These are phyloP conservation scores for Phytophthora multivora DNA, from an alignment of 352 stramenopile species.

Conservation along the genomic window DNA sequence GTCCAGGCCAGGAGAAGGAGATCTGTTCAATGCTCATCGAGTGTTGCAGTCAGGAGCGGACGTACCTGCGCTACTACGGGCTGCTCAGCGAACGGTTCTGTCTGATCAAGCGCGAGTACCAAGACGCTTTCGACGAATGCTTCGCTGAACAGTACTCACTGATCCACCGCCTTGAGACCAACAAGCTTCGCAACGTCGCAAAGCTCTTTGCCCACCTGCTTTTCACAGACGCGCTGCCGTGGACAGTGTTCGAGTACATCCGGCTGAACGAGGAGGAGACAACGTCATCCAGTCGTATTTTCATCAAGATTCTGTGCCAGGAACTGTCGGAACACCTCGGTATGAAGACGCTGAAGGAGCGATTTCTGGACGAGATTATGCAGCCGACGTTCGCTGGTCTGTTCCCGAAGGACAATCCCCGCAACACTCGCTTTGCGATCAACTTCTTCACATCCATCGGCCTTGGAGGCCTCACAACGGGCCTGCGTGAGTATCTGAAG, in stretches of 20 bases:
- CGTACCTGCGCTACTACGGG: slow-evolving; percentile 97
- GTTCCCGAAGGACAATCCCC: slow-evolving; percentile 97
- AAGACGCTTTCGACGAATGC: slow-evolving; percentile 94
- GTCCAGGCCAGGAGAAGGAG: slow-evolving; percentile 95
- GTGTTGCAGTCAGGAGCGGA: slow-evolving; percentile 98
- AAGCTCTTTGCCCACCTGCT: slow-evolving; percentile 99
- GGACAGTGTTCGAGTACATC: slow-evolving; percentile 97
- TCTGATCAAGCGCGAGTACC: slow-evolving; percentile 95
- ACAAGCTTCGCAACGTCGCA: slow-evolving; percentile 98
- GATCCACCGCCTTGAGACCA: slow-evolving; percentile 98
- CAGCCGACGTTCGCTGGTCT: slow-evolving; percentile 92
- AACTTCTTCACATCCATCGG: slow-evolving; percentile 99
- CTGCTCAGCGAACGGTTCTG: slow-evolving; percentile 97
- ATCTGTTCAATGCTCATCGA: slow-evolving; percentile 99
- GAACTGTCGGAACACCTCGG: slow-evolving; percentile 98
- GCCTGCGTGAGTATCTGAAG: slow-evolving; percentile 96
- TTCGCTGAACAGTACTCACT: slow-evolving; percentile 96
- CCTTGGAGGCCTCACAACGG: slow-evolving; percentile 97
- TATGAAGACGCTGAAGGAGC: slow-evolving; percentile 94
- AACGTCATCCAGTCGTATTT: slow-evolving; percentile 99
- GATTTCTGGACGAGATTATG: slow-evolving; percentile 94
- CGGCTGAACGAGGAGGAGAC: slow-evolving; percentile 98
- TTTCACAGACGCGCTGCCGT: slow-evolving; percentile 97
- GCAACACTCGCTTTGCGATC: slow-evolving; percentile 99
- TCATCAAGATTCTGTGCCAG: slow-evolving; percentile 99